Base-by-base conservation (phyloP, 495 filamentous ascomycete species). In the Penicillium crystallinum region DNA sequence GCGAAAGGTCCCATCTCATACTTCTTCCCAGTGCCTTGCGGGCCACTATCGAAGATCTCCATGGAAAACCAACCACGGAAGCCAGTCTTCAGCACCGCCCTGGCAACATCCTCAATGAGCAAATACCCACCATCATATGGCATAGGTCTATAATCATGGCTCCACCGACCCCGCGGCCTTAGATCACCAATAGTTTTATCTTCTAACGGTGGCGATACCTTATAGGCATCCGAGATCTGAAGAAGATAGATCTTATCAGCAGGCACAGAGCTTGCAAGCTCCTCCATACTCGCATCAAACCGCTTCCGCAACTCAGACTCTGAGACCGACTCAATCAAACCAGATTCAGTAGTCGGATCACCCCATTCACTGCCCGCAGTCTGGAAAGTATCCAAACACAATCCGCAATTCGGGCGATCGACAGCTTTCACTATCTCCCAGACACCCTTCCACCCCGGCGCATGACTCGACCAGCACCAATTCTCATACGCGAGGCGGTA, bases 371-470 rank as follows among this genome's bases (percentile, higher is more conserved):
- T 78, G 1, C 87, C 88, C 0, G 79, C 85, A 4, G 80, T 86
- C 62, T 92, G 88, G 70, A 92, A 91, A 0, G 88, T 92, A 64
- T 95, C 88, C 12, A 95, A 77, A 61, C 88, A 91, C 2, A 91
- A 67, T 0, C 89, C 87, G 25, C 90, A 68, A 57, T 92, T 92
- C 0, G 72, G 72, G 3, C 82, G 63, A 57, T 87, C 69, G 3
- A 83, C 82, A 10, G 67, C 73, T 39, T 77, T 54, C 5, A 87
- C 81, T 21, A 91, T 85, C 1, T 81, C 71, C 81, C 83, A 90
- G 11, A 84, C 82, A 22, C 80, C 74, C 47, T 73, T 76, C 87
- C 87, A 92, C 6, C 65, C 75, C 5, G 82, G 82, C 0, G 87
- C 87, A 25, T 82, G 79, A 0, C 85, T 84, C 1, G 85, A 83